Base-by-base conservation (phyloP, 208 protist genomes). In the Naegleria fowleri region DNA sequence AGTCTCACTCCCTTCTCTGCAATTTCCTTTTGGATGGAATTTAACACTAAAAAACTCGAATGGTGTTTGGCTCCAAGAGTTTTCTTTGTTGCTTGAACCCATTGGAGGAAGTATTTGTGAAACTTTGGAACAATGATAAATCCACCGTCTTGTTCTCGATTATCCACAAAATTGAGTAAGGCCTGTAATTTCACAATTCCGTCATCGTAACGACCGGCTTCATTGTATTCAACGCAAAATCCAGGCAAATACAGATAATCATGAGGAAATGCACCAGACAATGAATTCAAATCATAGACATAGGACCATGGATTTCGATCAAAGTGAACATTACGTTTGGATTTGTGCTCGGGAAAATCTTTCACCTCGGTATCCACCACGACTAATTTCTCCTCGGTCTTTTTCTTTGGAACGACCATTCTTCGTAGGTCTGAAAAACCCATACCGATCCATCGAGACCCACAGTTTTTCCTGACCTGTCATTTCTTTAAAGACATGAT, bases 121-220 rank as follows among this genome's bases (percentile, higher is more conserved):
- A 89, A 89, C 5, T 40, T 29, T 67, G 86, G 86, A 9, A 89
- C 86, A 41, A 89, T 29, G 15, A 41, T 38, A 29, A 89, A 89
- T n/a, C 86, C 86, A 75, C 86, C 86, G 40, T 89, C 86, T 67
- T 89, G 33, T 75, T 59, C 86, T 43, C 22, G 6, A 67, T 89
- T 89, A 19, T 89, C 86, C 19, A 67, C 33, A 38, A 89, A 67
- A 89, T 89, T 89, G 7, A 89, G 19, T n/a, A 55, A 22, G 6
- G 11, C 86, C 40, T 89, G 86, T 19, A 89, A 5, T 7, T 40
- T 19, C 9, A 89, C 48, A 67, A 40, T 48, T 33, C 39, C 39
- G n/a, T 39, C 83, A 0, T 39, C 29, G 41, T 25, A 86, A 86
- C 7, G 7, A 48, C 83, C 83, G 0, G 36, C 40, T 43, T 39